Evolutionary conservation across 257 asterid species (phyloP).

Genomic region (Catharanthus roseus): DNA sequence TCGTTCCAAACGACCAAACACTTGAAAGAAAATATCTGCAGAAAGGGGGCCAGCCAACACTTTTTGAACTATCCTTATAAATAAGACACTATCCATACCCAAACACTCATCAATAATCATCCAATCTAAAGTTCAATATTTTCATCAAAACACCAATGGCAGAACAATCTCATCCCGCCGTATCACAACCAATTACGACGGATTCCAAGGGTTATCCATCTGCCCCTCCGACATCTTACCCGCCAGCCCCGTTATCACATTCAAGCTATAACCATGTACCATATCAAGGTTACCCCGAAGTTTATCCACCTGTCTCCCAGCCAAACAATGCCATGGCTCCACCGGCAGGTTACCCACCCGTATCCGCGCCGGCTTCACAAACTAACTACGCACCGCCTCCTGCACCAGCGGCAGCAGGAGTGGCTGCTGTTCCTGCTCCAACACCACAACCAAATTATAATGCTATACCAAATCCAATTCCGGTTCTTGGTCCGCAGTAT

Average conservation of each 20-base stretch:
- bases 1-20: too few species aligned
- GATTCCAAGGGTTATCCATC: not conserved
- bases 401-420: too few species aligned
- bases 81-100: too few species aligned
- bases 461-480: not conserved
- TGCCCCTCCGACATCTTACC: not conserved
- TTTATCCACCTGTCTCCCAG: not conserved
- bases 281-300: not conserved
- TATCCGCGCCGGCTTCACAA: not conserved
- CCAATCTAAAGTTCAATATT: too few species aligned
- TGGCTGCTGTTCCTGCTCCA: not conserved
- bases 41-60: too few species aligned
- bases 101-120: too few species aligned
- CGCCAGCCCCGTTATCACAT: not conserved
- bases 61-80: too few species aligned
- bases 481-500: slow-evolving; percentile 14
- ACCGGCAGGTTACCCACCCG: not conserved
- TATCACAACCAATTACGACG: too few species aligned
- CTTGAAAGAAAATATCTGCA: too few species aligned
- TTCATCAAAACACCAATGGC: too few species aligned
- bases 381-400: not conserved
- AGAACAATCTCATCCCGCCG: too few species aligned
- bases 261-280: not conserved
- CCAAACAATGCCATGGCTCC: not conserved
- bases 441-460: not conserved